phyloP scores from a whole-genome alignment of 1,139 yeast species.

The Hyphopichia khmerensis region DNA sequence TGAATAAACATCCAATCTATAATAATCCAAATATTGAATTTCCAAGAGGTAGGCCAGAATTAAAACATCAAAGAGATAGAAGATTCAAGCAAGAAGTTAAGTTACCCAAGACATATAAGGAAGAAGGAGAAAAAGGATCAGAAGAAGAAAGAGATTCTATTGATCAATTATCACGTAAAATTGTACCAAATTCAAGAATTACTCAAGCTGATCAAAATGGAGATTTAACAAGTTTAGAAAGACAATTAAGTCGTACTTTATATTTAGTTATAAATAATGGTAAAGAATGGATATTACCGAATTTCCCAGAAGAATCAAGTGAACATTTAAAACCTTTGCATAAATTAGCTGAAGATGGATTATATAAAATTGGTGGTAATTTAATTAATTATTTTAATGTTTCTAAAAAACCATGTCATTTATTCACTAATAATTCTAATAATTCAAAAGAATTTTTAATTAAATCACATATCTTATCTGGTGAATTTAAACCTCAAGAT shows the following conservation, averaged over 20 bases:
- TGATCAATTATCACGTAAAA: conserved; percentile 66
- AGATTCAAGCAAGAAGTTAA: conserved; percentile 72
- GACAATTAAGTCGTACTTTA: conserved; percentile 76
- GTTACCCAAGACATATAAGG: conserved; percentile 60
- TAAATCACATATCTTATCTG: conserved; percentile 90
- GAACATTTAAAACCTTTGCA: conserved; percentile 55
- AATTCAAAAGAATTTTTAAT: conserved; percentile 61
- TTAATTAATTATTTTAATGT: conserved; percentile 85
- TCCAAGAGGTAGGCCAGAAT: conserved; percentile 81
- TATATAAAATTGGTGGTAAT: conserved; percentile 70
- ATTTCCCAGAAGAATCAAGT: conserved; percentile 44
- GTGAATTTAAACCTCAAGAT: conserved; percentile 60
- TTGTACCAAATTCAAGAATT: conserved; percentile 65
- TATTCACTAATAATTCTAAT: conserved; percentile 27
- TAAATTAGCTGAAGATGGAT: conserved; percentile 71
- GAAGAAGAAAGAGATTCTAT: conserved; percentile 31
- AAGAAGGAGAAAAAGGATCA: conserved; percentile 39
- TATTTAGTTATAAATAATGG: conserved; percentile 60
- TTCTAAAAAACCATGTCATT: conserved; percentile 83
- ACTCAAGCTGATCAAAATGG: conserved; percentile 73
- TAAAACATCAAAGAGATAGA: conserved; percentile 86
- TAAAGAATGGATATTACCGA: conserved; percentile 75
- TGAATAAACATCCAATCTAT: conserved; percentile 73
- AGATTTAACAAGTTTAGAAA: conserved; percentile 69
- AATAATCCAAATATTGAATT: conserved; percentile 74